Conservation (phyloP, 2,329 filamentous ascomycete species). For the Hypoxylon sp. region DNA sequence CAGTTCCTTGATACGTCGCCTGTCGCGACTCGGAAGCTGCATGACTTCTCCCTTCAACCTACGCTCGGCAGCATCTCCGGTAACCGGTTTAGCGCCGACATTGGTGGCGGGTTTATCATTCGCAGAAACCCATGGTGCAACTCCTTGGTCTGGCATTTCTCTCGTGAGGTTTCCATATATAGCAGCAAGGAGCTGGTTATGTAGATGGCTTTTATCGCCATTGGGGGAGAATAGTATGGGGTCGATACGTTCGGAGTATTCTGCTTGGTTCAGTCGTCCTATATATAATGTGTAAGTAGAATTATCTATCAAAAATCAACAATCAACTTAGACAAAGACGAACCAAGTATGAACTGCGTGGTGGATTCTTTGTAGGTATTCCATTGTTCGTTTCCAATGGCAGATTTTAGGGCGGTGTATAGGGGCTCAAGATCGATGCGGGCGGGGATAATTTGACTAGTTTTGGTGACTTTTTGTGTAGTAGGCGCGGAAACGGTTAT, state of each 20-base stretch:
- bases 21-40: conserved; percentile 76
- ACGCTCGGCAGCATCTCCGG: conserved; percentile 76
- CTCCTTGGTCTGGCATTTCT: conserved; percentile 77
- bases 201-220: conserved; percentile 73
- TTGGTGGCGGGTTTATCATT: conserved; percentile 75
- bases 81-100: conserved; percentile 72
- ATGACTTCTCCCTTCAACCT: conserved; percentile 78
- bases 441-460: conserved; percentile 73
- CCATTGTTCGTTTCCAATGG: conserved; percentile 75
- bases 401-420: conserved; percentile 73
- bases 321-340: conserved; percentile 40
- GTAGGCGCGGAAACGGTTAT: conserved; percentile 68
- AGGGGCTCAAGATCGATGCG: conserved; percentile 78
- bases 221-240: conserved; percentile 70
- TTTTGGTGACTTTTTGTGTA: conserved; percentile 68
- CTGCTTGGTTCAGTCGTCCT: conserved; percentile 75
- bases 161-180: conserved; percentile 79
- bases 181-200: conserved; percentile 77
- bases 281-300: conserved; percentile 51
- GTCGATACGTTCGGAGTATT: conserved; percentile 72
- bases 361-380: conserved; percentile 74
- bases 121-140: conserved; percentile 79
- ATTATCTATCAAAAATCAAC: conserved; percentile 5
- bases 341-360: conserved; percentile 75
- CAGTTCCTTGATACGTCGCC: conserved; percentile 77